Evolutionary conservation across 768 basidiomycete genomes (phyloP).

Genomic region (Collybia sordida): DNA sequence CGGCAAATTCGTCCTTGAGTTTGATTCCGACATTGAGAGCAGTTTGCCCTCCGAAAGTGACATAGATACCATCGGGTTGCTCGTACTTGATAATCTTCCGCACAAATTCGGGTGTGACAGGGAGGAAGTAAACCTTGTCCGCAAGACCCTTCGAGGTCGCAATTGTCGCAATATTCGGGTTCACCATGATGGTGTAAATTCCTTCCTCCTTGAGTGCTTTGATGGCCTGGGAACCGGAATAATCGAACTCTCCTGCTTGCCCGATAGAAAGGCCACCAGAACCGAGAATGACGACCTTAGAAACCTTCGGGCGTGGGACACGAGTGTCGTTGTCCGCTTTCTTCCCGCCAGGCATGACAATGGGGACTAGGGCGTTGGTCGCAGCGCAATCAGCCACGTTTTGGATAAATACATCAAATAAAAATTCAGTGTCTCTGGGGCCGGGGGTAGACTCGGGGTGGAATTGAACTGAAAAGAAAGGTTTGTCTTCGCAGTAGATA

Average conservation of each 20-base stretch:
- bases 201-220: slow-evolving; percentile 99
- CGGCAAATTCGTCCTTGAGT: slow-evolving; percentile 94
- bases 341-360: slow-evolving; percentile 75
- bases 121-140: slow-evolving; percentile 99
- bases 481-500: slow-evolving; percentile 88
- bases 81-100: slow-evolving; percentile 98
- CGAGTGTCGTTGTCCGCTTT: slow-evolving; percentile 80
- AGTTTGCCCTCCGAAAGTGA: slow-evolving; percentile 98
- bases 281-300: slow-evolving; percentile 95
- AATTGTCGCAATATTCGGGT: slow-evolving; percentile 99
- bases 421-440: slow-evolving; percentile 96
- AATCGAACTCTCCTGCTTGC: slow-evolving; percentile 99
- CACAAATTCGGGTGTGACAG: slow-evolving; percentile 97
- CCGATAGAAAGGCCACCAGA: slow-evolving; percentile 98
- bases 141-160: slow-evolving; percentile 96
- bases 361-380: slow-evolving; percentile 53
- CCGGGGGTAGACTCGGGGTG: slow-evolving; percentile 98
- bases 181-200: slow-evolving; percentile 98
- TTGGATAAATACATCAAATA: slow-evolving; percentile 96
- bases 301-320: slow-evolving; percentile 72
- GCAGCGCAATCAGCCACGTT: slow-evolving; percentile 74
- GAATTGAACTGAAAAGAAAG: slow-evolving; percentile 99
- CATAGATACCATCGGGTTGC: slow-evolving; percentile 98
- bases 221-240: slow-evolving; percentile 98
- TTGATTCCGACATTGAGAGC: slow-evolving; percentile 96